Evolutionary conservation across 441 rosid genomes (phyloP).

Genomic region (Adansonia madagascariensis): DNA sequence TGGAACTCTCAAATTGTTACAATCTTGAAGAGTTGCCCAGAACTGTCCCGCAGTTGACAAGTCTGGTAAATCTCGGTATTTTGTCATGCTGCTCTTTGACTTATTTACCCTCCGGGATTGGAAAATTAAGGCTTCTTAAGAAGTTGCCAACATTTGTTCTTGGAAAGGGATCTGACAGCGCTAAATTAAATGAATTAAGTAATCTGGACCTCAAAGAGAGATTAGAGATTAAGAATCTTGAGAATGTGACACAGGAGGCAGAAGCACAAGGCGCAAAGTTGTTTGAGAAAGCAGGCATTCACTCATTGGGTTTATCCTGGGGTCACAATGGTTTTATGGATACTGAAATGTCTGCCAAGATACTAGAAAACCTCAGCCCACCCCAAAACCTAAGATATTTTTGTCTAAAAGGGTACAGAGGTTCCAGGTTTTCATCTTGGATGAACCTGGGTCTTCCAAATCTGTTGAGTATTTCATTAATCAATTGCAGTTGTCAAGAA

Average conservation of each 20-base stretch:
- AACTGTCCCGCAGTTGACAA: constrained; percentile 24
- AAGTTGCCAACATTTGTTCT: constrained; percentile 31
- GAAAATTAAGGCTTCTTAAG: constrained; percentile 21
- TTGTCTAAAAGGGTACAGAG: constrained; percentile 25
- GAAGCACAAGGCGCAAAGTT: constrained; percentile 20
- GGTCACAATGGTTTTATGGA: neutral
- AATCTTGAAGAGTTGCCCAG: constrained; percentile 28
- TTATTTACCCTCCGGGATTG: neutral
- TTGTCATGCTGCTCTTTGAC: constrained; percentile 26
- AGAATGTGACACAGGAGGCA: constrained; percentile 6
- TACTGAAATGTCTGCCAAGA: constrained; percentile 20
- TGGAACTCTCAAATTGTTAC: constrained; percentile 24
- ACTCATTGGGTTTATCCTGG: neutral
- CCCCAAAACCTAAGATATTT: constrained; percentile 25
- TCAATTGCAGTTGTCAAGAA: constrained; percentile 18
- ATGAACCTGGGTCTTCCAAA: constrained; percentile 13
- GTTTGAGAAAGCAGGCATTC: constrained; percentile 11
- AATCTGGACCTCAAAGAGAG: constrained; percentile 26
- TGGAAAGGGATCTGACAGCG: constrained; percentile 20
- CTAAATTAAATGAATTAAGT: constrained; percentile 26
- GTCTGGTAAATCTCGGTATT: constrained; percentile 27
- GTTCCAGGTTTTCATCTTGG: constrained; percentile 39
- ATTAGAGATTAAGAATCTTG: constrained; percentile 24
- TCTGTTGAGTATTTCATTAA: constrained; percentile 28
- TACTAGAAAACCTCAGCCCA: constrained; percentile 37